Base-by-base conservation (phyloP, 2,329 filamentous ascomycete species). In the Microdochium paspali region DNA sequence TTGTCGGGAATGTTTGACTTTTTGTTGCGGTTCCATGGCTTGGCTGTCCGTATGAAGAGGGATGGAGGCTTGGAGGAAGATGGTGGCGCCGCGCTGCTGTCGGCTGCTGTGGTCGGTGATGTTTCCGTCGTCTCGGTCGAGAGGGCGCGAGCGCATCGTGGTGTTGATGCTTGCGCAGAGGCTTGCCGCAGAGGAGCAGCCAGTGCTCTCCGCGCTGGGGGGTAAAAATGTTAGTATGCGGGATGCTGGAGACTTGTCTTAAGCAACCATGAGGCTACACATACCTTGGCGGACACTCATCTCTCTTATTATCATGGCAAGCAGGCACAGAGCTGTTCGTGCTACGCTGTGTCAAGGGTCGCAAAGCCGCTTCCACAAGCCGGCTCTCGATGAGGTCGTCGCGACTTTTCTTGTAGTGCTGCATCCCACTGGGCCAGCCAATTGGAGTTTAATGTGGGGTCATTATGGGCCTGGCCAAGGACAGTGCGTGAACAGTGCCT, bases 181-280 rank as follows among this genome's bases (percentile, higher is more conserved):
- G 53, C 49, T 50, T 59, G 59, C 30, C 59, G 68, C 42, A 66
- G 59, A 46, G 71, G 57, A 47, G 70, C 60, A 49, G 69, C 69
- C 61, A 81, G 58, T 57, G 70, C 72, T 65, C 67, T 70, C 54
- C 73, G 76, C 35, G 35, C 35, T 40, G 35, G 15, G 50, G 10
- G 21, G 32, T 43, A 42, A 47, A 43, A 15, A 3, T 31, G 50
- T 56, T 45, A 59, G 61, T 60, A 50, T 54, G 30, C 28, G 32
- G 44, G 18, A 46, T 4, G 18, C 35, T 7, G 18, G 7, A 21
- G 23, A 44, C 23, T 13, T 9, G 42, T 15, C 23, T 45, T 24
- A 24, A 43, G 21, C 13, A 24, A 10, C 9, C 9, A 13, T 12
- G 7, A 13, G 26, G 7, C 26, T 7, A 13, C 13, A 45, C 47